These are phyloP conservation scores for Panaeolus papilionaceus DNA, from an alignment of 768 basidiomycete species.

Conservation along the genomic window DNA sequence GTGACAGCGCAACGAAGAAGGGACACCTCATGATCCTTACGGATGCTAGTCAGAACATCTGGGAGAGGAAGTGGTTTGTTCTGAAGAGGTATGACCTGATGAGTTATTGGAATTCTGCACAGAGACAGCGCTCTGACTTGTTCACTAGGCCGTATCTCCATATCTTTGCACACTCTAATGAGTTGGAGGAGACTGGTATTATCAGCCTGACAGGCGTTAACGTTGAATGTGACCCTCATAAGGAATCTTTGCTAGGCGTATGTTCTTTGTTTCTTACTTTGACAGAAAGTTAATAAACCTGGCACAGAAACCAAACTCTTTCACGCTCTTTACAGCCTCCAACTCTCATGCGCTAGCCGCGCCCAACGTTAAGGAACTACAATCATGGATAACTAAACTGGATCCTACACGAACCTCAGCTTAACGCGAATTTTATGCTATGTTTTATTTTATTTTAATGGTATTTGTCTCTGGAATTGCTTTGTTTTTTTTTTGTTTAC, in stretches of 20 bases:
- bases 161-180: conserved; percentile 83
- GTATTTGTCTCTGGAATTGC: conserved; percentile 26
- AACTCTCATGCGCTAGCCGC: conserved; percentile 93
- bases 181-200: conserved; percentile 82
- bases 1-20: conserved; percentile 84
- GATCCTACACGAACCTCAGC: conserved; percentile 76
- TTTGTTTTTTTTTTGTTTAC: conserved; percentile 13
- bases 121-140: conserved; percentile 18
- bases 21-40: conserved; percentile 82
- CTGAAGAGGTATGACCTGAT: conserved; percentile 66
- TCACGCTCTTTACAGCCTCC: conserved; percentile 90
- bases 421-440: conserved; percentile 26
- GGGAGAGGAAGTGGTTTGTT: conserved; percentile 89
- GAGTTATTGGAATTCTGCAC: conserved; percentile 7
- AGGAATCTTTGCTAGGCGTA: conserved; percentile 88
- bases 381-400: conserved; percentile 83
- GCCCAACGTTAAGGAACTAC: conserved; percentile 80
- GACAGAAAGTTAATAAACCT: conserved; percentile 12
- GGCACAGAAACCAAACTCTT: conserved; percentile 78
- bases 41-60: conserved; percentile 80
- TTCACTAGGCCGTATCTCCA: conserved; percentile 83
- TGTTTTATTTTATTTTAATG: conserved; percentile 25
- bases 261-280: conserved; percentile 36
- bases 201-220: conserved; percentile 87
- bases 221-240: conserved; percentile 85